Conservation (phyloP, 345 rosid genomes). For the Odontarrhena argentea region DNA sequence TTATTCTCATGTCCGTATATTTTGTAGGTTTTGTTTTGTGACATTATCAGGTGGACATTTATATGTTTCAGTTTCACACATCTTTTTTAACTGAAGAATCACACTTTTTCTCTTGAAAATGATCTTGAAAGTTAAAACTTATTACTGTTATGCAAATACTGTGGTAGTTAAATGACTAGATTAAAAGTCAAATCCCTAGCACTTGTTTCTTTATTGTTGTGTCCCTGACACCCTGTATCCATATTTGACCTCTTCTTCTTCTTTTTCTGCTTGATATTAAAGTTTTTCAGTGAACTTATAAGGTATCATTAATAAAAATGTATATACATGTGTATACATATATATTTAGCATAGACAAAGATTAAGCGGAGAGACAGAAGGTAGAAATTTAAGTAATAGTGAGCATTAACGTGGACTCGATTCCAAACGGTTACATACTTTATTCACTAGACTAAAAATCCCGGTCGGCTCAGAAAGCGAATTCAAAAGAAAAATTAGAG, state of each 20-base stretch:
- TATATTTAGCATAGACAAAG: too few species aligned
- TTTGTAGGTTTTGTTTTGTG: neutral
- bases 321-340: too few species aligned
- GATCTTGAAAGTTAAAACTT: slow-evolving; percentile 1
- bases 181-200: neutral
- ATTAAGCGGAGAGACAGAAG: too few species aligned
- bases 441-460: too few species aligned
- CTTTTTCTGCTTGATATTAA: neutral
- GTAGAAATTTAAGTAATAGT: too few species aligned
- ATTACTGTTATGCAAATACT: slow-evolving; percentile 13
- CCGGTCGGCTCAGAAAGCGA: too few species aligned
- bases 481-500: too few species aligned
- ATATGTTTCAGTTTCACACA: too few species aligned
- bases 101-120: neutral
- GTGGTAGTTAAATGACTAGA: neutral
- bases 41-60: neutral
- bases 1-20: slow-evolving; percentile 17
- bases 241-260: neutral
- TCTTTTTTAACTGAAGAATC: neutral
- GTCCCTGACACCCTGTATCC: neutral
- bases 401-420: too few species aligned
- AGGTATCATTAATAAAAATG: too few species aligned
- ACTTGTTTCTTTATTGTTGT: neutral
- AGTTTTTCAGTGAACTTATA: neutral
- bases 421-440: too few species aligned